These are phyloP conservation scores for Aeschynomene evenia DNA, from an alignment of 306 rosid genomes.

Conservation along the genomic window DNA sequence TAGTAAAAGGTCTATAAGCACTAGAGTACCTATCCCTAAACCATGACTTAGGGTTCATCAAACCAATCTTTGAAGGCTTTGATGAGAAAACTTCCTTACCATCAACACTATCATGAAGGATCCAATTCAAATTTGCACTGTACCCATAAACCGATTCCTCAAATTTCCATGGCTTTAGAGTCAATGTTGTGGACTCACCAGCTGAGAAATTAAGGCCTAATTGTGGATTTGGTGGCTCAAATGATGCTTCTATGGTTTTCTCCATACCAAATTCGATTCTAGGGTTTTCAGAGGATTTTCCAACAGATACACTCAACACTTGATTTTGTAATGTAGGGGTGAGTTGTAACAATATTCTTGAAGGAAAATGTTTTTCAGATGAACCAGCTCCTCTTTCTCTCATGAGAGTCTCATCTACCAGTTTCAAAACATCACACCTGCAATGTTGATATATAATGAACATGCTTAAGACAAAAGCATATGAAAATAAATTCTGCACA, in stretches of 20 bases:
- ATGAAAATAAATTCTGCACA: too few relatives aligned
- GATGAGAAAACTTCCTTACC: conserved; percentile 79
- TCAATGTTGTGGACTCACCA: conserved; percentile 61
- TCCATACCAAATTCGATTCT: conserved; percentile 56
- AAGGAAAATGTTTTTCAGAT: conserved; percentile 80
- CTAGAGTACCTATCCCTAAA: conserved; percentile 74
- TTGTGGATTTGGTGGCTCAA: conserved; percentile 60
- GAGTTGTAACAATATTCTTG: conserved; percentile 71
- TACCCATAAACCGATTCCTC: conserved; percentile 76
- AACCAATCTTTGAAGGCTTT: conserved; percentile 65
- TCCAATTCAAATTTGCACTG: conserved; percentile 80
- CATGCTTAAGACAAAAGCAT: too few relatives aligned
- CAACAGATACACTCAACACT: conserved; percentile 66
- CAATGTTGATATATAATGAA: not conserved
- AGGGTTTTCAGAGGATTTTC: conserved; percentile 88
- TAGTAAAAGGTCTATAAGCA: conserved; percentile 76
- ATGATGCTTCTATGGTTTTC: conserved; percentile 67
- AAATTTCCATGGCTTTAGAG: conserved; percentile 85
- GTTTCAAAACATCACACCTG: conserved; percentile 57
- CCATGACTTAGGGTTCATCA: conserved; percentile 83
- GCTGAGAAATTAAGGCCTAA: conserved; percentile 60
- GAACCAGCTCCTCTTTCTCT: conserved; percentile 71
- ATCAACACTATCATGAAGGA: conserved; percentile 68
- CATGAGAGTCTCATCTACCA: conserved; percentile 66
- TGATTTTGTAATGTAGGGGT: conserved; percentile 69